Percentiles rank a stretch among this genome's conserved stretches.
phyloP scores from a whole-genome alignment of 306 rosid species.

The Castanea mollissima region DNA sequence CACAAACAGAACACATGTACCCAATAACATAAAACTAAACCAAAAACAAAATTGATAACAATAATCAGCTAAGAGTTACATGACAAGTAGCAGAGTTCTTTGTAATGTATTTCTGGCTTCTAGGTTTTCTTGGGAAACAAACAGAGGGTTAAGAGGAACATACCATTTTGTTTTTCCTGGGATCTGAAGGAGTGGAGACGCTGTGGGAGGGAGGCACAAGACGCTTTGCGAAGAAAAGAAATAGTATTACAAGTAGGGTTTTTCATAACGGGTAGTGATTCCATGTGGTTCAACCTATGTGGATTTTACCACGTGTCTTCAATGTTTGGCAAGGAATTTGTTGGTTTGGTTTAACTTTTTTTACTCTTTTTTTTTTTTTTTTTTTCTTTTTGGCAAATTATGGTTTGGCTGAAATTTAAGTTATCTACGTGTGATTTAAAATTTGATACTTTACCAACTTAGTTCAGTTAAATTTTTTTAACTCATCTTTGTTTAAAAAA shows the following conservation, averaged over 20 bases:
- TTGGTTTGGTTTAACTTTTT: too few relatives aligned
- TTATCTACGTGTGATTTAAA: too few relatives aligned
- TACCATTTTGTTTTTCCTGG: constrained; percentile 20
- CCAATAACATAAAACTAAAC: not conserved
- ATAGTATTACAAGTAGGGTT: not conserved
- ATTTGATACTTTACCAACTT: too few relatives aligned
- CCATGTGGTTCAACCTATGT: not conserved
- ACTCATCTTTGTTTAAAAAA: too few relatives aligned
- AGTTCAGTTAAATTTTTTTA: too few relatives aligned
- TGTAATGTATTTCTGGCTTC: too few relatives aligned
- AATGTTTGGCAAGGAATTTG: not conserved
- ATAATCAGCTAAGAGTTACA: not conserved
- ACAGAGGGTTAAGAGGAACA: not conserved
- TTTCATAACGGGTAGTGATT: not conserved
- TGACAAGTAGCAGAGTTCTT: too few relatives aligned
- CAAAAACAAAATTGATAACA: not conserved
- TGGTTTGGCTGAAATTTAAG: too few relatives aligned
- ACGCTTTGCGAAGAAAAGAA: constrained; percentile 13
- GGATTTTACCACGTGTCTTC: not conserved
- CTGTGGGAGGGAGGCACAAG: not conserved
- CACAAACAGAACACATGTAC: not conserved
- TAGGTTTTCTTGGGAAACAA: not conserved
- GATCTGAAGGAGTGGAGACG: constrained; percentile 2
- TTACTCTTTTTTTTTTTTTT: too few relatives aligned
- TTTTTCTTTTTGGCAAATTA: too few relatives aligned